phyloP scores from a whole-genome alignment of 176 grass and related monocot species.

The Hordeum vulgare region MorexV3_pseudomolecules_assembly NC_058521.1:303615400-303615899 shows the following conservation, averaged over 20 bases:
- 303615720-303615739: background rate
- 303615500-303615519: background rate
- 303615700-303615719: background rate
- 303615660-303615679: background rate
- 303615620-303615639: background rate
- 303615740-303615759: background rate
- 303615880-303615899: background rate
- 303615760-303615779: constrained; percentile 17
- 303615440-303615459: too few species aligned
- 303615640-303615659: constrained; percentile 48
- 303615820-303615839: background rate
- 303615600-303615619: constrained; percentile 27
- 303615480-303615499: background rate
- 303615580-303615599: background rate
- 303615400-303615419: too few species aligned
- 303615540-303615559: background rate
- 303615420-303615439: too few species aligned
- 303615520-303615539: background rate
- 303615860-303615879: background rate
- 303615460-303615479: too few species aligned
- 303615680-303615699: background rate
- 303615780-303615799: background rate
- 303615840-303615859: constrained; percentile 1
- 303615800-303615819: background rate
- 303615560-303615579: background rate